Base-by-base conservation (phyloP, 495 filamentous ascomycete genomes). In the Aspergillus avenaceus region DNA sequence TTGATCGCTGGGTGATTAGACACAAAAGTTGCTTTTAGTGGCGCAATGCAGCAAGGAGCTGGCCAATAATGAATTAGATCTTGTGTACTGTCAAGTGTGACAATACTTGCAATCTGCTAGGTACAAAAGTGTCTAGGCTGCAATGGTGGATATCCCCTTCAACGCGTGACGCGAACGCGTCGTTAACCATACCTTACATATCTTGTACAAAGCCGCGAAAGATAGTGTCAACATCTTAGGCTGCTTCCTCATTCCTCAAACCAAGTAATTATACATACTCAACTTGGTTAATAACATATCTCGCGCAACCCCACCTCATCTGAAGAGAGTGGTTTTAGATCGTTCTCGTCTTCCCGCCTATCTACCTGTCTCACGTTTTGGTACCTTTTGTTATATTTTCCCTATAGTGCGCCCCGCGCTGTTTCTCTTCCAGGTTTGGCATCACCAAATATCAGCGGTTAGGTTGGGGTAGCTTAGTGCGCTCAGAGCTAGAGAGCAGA, bases 121-220 rank as follows among this genome's bases (percentile, higher is more conserved):
- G 23, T n/a, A n/a, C n/a, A n/a, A n/a, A n/a, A n/a, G n/a, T n/a
- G n/a, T n/a, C n/a, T n/a, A n/a, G n/a, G n/a, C n/a, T n/a, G n/a
- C n/a, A n/a, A n/a, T n/a, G 43, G 29, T 21, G 2, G 7, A 13
- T 11, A 21, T 11, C 2, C 16, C 6, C 14, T 11, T 41, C 14
- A 49, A 68, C 68, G 66, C 69, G 66, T 58, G 58, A 63, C 60
- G 59, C 56, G 60, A 43, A 21, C 48, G 56, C 47, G 54, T 50
- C 8, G n/a, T 13, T 53, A 61, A 70, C 68, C 58, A 68, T 67
- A 66, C 59, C 53, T 52, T 53, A 58, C 55, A 40, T n/a, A 34
- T 26, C 41, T 13, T 40, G 41, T 43, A 24, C 23, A 52, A 54
- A 32, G 55, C 47, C 58, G 46, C 34, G 42, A 31, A 19, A 22